Evolutionary conservation across 1,284 basidiomycete genomes (phyloP).

Genomic region (Meripilus lineatus): DNA sequence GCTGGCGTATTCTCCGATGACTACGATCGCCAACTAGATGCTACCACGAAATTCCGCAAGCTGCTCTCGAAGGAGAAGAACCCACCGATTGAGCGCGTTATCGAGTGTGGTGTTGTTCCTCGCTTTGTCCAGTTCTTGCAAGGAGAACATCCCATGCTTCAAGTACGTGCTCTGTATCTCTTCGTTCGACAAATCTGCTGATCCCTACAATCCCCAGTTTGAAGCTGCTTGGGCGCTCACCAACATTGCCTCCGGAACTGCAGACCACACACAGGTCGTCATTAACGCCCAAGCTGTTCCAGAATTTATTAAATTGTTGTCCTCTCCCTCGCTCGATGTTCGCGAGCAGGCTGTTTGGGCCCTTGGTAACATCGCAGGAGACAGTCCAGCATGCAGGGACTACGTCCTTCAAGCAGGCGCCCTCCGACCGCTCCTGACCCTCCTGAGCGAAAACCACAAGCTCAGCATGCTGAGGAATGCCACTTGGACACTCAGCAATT

Average conservation of each 20-base stretch:
- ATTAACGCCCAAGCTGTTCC: conserved; percentile 94
- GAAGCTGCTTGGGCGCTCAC: conserved; percentile 99
- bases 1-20: conserved; percentile 90
- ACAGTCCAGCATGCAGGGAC: conserved; percentile 92
- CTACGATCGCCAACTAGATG: conserved; percentile 88
- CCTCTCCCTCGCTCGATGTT: conserved; percentile 84
- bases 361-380: conserved; percentile 93
- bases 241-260: conserved; percentile 99
- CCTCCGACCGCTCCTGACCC: conserved; percentile 63
- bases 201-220: conserved; percentile 54
- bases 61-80: conserved; percentile 99
- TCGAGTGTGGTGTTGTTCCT: conserved; percentile 95
- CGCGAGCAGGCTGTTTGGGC: conserved; percentile 98
- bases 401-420: conserved; percentile 81
- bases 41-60: conserved; percentile 97
- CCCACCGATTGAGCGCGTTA: conserved; percentile 98
- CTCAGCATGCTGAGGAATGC: conserved; percentile 97
- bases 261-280: conserved; percentile 97
- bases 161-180: conserved; percentile 48
- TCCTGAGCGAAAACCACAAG: conserved; percentile 87
- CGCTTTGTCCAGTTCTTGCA: conserved; percentile 96
- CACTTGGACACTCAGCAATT: conserved; percentile 98
- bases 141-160: conserved; percentile 90
- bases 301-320: conserved; percentile 94
- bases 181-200: conserved; percentile 1